phyloP scores from a whole-genome alignment of 768 basidiomycete species.

The Boletus edulis region DNA sequence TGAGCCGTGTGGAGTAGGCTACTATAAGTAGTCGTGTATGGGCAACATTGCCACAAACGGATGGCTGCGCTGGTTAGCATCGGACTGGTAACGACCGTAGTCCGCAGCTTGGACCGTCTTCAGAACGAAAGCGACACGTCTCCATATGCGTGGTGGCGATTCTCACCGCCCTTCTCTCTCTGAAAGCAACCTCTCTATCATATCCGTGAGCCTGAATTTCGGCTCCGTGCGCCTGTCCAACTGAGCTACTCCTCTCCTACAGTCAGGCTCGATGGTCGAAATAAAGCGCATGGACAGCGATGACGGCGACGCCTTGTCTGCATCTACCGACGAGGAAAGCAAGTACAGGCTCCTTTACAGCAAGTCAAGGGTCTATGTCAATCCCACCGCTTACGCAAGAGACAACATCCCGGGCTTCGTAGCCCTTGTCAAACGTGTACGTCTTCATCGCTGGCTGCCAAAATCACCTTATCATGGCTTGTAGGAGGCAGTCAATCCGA shows the following conservation, averaged over 20 bases:
- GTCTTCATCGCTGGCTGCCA: constrained; percentile 26
- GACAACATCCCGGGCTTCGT: constrained; percentile 97
- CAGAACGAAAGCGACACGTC: not conserved
- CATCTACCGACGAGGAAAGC: constrained; percentile 46
- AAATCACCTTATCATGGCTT: constrained; percentile 7
- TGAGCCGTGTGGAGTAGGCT: not conserved
- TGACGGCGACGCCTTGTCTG: constrained; percentile 13
- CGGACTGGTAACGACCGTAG: not conserved
- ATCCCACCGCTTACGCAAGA: constrained; percentile 86
- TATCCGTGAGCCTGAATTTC: constrained; percentile 40
- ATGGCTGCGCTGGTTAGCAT: constrained; percentile 11
- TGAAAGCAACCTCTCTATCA: constrained; percentile 45
- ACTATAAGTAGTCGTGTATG: not conserved
- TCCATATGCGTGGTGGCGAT: constrained; percentile 17
- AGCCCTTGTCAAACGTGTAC: constrained; percentile 83
- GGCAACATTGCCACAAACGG: constrained; percentile 22
- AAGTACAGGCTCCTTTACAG: constrained; percentile 79
- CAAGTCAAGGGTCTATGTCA: constrained; percentile 94
- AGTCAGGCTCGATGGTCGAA: constrained; percentile 72
- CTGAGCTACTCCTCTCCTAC: constrained; percentile 6
- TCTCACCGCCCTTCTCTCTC: constrained; percentile 34
- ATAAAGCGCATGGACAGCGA: constrained; percentile 46
- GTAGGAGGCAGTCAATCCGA: constrained; percentile 73
- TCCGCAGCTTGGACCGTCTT: constrained; percentile 2
- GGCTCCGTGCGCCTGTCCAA: not conserved